These are phyloP conservation scores for Fraxinus nigra DNA, from an alignment of 305 asterid species.

Conservation along the genomic window DNA sequence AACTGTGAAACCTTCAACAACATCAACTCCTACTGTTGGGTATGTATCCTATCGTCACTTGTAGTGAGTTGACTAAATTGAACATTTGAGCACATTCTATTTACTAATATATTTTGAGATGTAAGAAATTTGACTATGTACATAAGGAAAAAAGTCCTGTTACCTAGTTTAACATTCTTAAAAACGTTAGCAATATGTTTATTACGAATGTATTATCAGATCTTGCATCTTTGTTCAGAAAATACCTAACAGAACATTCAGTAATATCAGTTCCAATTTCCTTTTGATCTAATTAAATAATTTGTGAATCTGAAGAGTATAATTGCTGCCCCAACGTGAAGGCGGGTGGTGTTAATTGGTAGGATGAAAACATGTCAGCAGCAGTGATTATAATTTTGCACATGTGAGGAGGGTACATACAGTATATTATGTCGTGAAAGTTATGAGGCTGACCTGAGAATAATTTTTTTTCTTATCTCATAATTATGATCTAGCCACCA, in stretches of 20 bases:
- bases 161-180: not conserved
- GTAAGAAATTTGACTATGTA: not conserved
- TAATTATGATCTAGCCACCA: not conserved
- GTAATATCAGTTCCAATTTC: not conserved
- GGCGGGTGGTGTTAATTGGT: not conserved
- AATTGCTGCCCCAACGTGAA: not conserved
- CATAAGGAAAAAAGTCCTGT: not conserved
- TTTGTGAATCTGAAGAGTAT: not conserved
- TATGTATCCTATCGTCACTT: constrained; percentile 36
- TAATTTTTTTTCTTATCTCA: not conserved
- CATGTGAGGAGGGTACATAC: not conserved
- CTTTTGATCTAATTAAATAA: not conserved
- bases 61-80: not conserved
- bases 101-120: constrained; percentile 1
- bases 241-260: not conserved
- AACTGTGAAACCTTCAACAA: constrained; percentile 47
- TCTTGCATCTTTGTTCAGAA: not conserved
- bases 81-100: not conserved
- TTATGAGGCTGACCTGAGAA: not conserved
- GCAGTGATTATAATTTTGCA: not conserved
- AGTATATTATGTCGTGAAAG: not conserved
- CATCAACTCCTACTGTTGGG: constrained; percentile 58
- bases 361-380: not conserved
- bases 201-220: not conserved
- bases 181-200: not conserved